phyloP scores from a whole-genome alignment of 23 red algal genomes.

The Gracilaria vermiculophylla region DNA sequence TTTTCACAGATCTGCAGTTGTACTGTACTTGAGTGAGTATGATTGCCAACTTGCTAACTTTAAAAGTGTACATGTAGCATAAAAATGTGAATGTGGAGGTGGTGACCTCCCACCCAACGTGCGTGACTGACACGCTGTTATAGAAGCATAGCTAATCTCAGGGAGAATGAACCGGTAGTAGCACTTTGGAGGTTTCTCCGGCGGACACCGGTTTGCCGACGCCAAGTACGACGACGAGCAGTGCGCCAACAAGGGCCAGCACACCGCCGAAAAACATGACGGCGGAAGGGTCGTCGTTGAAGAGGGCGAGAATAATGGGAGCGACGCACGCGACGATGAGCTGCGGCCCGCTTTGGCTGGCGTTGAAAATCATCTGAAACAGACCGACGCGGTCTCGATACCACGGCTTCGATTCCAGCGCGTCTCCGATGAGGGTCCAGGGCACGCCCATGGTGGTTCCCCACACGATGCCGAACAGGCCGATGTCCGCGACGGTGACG shows the following conservation, averaged over 20 bases:
- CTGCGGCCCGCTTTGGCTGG: slow-evolving; percentile 74
- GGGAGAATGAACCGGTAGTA: neutral
- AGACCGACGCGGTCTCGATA: slow-evolving; percentile 70
- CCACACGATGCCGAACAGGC: slow-evolving; percentile 80
- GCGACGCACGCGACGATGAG: slow-evolving; percentile 60
- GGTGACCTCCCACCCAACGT: no score
- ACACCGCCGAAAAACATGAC: slow-evolving; percentile 83
- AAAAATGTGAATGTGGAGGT: no score
- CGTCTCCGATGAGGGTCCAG: slow-evolving; percentile 84
- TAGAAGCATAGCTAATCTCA: neutral
- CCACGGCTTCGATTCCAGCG: slow-evolving; percentile 41
- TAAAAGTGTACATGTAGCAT: no score
- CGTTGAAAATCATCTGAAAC: slow-evolving; percentile 83
- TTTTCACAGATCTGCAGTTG: no score
- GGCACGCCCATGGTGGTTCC: slow-evolving; percentile 85
- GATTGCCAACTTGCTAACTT: no score
- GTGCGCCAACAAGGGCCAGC: slow-evolving; percentile 61
- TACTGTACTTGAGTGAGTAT: no score
- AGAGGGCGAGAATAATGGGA: slow-evolving; percentile 57
- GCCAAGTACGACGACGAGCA: slow-evolving; percentile 57
- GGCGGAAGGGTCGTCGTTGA: slow-evolving; percentile 62
- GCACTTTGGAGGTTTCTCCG: neutral
- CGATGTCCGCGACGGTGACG: slow-evolving; percentile 57
- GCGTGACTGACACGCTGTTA: neutral
- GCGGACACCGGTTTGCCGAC: neutral